A percentile compares a stretch with the other conserved stretches of the same genome.
These are phyloP conservation scores for Sugiyamaella xylanicola DNA, from an alignment of 1,139 yeast species.

Conservation along the genomic window DNA sequence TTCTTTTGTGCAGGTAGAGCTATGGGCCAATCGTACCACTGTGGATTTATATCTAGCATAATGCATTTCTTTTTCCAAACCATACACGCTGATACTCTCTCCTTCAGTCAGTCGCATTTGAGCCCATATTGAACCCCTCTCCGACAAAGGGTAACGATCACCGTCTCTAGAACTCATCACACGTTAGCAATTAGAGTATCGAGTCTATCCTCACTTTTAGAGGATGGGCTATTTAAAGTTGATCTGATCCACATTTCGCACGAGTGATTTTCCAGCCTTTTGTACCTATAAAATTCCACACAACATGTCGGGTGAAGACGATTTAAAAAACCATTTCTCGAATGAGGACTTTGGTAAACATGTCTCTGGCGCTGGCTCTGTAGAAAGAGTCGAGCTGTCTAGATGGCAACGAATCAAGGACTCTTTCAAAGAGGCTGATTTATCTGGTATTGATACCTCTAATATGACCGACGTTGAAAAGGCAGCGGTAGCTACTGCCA, in stretches of 20 bases:
- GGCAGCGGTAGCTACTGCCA: conserved; percentile 38
- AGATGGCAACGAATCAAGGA: conserved; percentile 34
- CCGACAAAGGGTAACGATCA: conserved; percentile 5
- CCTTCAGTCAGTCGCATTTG: not conserved
- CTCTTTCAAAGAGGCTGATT: conserved; percentile 37
- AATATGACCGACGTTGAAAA: conserved; percentile 34
- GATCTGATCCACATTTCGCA: conserved; percentile 5
- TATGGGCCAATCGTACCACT: not conserved
- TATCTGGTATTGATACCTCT: conserved; percentile 28
- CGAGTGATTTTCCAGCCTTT: not conserved
- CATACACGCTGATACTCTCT: not conserved
- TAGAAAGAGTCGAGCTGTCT: conserved; percentile 19
- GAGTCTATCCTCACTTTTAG: not conserved
- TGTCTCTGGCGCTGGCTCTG: conserved; percentile 13
- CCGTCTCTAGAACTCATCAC: not conserved
- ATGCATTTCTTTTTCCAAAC: not conserved
- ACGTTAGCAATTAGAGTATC: not conserved
- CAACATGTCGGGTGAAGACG: conserved; percentile 9
- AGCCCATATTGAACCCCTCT: conserved; percentile 1
- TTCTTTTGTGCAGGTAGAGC: not conserved
- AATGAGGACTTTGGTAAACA: conserved; percentile 10
- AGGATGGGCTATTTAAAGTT: conserved; percentile 4
- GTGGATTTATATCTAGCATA: conserved; percentile 12
- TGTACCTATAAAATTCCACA: not conserved
- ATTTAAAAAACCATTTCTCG: conserved; percentile 1